These are phyloP conservation scores for Phylloboletellus chloephorus DNA, from an alignment of 1,284 basidiomycete species.

Conservation along the genomic window DNA sequence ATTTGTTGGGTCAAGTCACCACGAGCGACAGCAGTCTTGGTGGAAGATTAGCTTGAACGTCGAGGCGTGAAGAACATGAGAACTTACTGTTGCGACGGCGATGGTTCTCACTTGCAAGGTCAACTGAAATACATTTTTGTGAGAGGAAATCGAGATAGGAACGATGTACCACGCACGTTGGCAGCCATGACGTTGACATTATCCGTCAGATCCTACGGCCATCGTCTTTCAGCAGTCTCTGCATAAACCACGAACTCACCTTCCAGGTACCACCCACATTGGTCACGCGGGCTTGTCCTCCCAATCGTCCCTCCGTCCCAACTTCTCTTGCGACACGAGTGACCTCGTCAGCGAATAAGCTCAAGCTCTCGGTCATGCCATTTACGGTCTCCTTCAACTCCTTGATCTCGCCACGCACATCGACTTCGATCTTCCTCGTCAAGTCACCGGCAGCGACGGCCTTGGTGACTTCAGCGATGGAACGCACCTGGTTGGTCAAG, in stretches of 20 bases:
- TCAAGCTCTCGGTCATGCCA: constrained; percentile 85
- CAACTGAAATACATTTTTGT: constrained; percentile 45
- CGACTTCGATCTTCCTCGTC: constrained; percentile 85
- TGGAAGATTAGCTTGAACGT: constrained; percentile 7
- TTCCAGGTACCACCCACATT: constrained; percentile 98
- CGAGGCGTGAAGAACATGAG: background rate
- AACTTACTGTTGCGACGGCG: constrained; percentile 75
- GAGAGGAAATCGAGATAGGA: background rate
- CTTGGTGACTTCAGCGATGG: constrained; percentile 81
- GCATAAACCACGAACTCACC: constrained; percentile 35
- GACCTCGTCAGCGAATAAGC: constrained; percentile 85
- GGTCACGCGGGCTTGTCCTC: constrained; percentile 82
- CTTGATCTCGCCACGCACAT: constrained; percentile 87
- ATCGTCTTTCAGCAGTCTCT: constrained; percentile 1
- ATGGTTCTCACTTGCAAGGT: constrained; percentile 95
- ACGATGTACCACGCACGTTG: constrained; percentile 49
- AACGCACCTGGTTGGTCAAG: constrained; percentile 87
- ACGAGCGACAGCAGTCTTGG: constrained; percentile 83
- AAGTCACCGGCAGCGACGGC: constrained; percentile 88
- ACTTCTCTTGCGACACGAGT: constrained; percentile 87
- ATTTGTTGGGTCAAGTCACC: constrained; percentile 96
- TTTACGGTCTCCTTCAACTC: constrained; percentile 87
- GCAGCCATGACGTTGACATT: constrained; percentile 89
- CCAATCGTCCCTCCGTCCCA: constrained; percentile 85
- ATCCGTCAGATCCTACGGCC: constrained; percentile 74